phyloP scores from a whole-genome alignment of 139 green algal genomes.

The Nannochloris sp. region DNA sequence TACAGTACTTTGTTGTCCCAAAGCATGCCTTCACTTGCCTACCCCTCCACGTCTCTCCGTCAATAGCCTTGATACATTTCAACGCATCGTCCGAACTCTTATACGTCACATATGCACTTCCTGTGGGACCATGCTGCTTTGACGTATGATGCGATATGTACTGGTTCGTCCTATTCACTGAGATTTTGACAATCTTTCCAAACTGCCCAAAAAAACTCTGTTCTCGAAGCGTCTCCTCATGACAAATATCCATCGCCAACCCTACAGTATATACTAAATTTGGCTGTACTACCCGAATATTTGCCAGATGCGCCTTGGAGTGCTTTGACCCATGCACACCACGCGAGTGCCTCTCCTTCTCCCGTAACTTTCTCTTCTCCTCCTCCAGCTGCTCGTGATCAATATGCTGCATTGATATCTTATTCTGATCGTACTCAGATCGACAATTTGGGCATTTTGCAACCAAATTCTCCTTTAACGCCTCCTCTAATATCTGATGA shows the following conservation, averaged over 20 bases:
- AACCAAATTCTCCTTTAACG: constrained; percentile 47
- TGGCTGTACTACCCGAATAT: constrained; percentile 82
- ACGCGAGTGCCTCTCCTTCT: constrained; percentile 27
- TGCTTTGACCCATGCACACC: neutral
- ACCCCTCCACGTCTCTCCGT: constrained; percentile 60
- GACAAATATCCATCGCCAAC: constrained; percentile 64
- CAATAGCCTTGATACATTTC: constrained; percentile 71
- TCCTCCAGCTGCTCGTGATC: constrained; percentile 36
- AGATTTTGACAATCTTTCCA: constrained; percentile 63
- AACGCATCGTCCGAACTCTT: constrained; percentile 56
- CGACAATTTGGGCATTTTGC: constrained; percentile 77
- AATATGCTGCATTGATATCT: constrained; percentile 48
- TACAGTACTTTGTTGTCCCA: constrained; percentile 96
- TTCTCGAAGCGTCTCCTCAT: constrained; percentile 58
- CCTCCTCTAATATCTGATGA: constrained; percentile 77
- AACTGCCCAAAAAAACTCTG: constrained; percentile 75
- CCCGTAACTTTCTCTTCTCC: constrained; percentile 31
- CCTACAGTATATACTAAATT: constrained; percentile 90
- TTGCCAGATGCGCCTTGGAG: constrained; percentile 25
- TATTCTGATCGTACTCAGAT: constrained; percentile 65
- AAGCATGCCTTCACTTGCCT: constrained; percentile 74
- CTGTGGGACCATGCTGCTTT: constrained; percentile 44
- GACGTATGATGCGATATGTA: constrained; percentile 11
- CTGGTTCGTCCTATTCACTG: constrained; percentile 52
- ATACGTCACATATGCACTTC: constrained; percentile 82